Evolutionary conservation across 1,139 yeast species (phyloP), one percentile per base, ranked within the genome.

Genomic region (Saccharomyces hybrid): DNA sequence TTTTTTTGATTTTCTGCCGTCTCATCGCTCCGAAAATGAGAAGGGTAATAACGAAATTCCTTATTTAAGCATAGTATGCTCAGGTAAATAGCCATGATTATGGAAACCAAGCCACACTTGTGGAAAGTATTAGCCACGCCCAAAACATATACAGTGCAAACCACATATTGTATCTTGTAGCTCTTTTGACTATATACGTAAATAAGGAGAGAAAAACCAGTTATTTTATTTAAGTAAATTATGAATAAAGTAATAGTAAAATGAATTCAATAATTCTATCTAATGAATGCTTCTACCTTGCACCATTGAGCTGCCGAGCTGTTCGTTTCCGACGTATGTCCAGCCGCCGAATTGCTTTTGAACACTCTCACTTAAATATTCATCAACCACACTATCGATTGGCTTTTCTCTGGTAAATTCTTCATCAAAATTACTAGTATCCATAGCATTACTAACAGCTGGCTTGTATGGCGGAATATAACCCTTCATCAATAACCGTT

Each of bases 321-420:
- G 76, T 57, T 74, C 77, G 11, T 70, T 71, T 4, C 93, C 96
- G 55, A 88, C 89, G 71, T 90, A 91, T 1, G 97, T 91, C 99
- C 99, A 93, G 3, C 99, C 98, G 51, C 96, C 98, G 77, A 93
- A 93, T 73, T 93, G 98, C 68, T 87, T 85, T 71, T 93, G 99
- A 24, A 93, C 96, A 62, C 91, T 83, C 65, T 88, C 96, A 70
- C 89, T 88, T 72, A 83, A 80, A 63, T 81, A 88, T 67, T 90
- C 96, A 69, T 91, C 96, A 27, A 91, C 97, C 11, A 93, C 98
- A 57, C 96, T 87, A 70, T 93, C 99, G 63, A 90, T 87, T 4
- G 99, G 98, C 64, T 86, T 84, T 66, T 93, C 98, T 65, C 79
- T 85, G 8, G 99, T 93, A 69, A 93, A 93, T 68, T 90, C 98